Evolutionary conservation across 2,329 filamentous ascomycete species (phyloP).

Genomic region (Lasiodiplodia hormozganensis): DNA sequence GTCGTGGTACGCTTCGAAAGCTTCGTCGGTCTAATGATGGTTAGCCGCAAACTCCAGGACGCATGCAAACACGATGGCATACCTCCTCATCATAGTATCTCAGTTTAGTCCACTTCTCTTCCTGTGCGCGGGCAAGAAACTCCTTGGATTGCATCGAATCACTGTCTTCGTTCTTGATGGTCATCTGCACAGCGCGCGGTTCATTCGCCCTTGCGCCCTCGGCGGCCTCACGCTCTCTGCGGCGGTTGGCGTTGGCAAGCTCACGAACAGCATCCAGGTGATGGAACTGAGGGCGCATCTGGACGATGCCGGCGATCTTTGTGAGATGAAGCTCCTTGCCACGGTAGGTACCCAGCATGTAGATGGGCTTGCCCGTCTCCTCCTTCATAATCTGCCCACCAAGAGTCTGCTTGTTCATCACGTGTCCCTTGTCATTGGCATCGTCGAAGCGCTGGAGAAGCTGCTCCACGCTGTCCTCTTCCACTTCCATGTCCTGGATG

Average conservation of each 20-base stretch:
- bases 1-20: constrained; percentile 78
- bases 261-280: constrained; percentile 87
- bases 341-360: constrained; percentile 92
- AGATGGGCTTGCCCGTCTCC: constrained; percentile 73
- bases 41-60: not conserved
- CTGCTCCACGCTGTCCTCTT: constrained; percentile 70
- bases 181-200: constrained; percentile 83
- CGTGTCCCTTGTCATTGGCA: constrained; percentile 71
- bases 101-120: constrained; percentile 81
- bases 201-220: constrained; percentile 56
- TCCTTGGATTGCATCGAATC: constrained; percentile 76
- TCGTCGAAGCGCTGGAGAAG: constrained; percentile 61
- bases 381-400: constrained; percentile 78
- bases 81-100: constrained; percentile 83
- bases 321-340: constrained; percentile 86
- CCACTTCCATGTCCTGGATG: constrained; percentile 54
- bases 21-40: constrained; percentile 62
- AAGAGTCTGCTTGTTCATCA: constrained; percentile 81
- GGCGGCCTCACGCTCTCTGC: constrained; percentile 54
- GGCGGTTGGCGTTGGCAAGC: constrained; percentile 62
- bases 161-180: constrained; percentile 77
- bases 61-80: constrained; percentile 24
- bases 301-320: constrained; percentile 80
- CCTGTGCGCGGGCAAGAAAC: constrained; percentile 78
- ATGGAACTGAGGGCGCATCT: constrained; percentile 90